Conservation (phyloP, 2,329 filamentous ascomycete genomes). For the Zalaria obscura region DNA sequence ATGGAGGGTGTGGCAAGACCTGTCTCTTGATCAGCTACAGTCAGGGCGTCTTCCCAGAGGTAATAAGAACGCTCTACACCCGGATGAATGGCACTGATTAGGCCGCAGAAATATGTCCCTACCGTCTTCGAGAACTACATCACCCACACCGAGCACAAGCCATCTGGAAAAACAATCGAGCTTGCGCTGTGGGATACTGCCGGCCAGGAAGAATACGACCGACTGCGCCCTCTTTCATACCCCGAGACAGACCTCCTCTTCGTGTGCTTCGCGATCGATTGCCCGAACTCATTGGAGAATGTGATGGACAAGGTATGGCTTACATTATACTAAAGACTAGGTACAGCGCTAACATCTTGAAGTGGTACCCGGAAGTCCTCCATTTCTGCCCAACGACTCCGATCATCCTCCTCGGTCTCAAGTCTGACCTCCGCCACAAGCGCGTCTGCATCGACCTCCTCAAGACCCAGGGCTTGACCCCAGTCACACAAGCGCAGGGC, state of each 20-base stretch:
- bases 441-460: constrained; percentile 96
- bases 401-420: constrained; percentile 87
- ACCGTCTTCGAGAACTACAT: constrained; percentile 99
- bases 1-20: constrained; percentile 96
- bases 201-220: constrained; percentile 96
- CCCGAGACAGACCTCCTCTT: constrained; percentile 96
- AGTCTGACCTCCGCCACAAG: constrained; percentile 91
- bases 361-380: constrained; percentile 99
- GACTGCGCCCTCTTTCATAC: constrained; percentile 87
- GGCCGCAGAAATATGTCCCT: constrained; percentile 86
- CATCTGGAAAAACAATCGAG: constrained; percentile 86
- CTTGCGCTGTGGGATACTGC: constrained; percentile 97
- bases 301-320: constrained; percentile 86
- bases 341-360: constrained; percentile 3
- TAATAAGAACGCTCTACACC: constrained; percentile 27
- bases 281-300: constrained; percentile 94
- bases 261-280: constrained; percentile 98
- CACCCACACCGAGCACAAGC: constrained; percentile 80
- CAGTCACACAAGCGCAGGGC: constrained; percentile 84
- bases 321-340: constrained; percentile 2
- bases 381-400: constrained; percentile 98
- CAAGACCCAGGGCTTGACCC: constrained; percentile 92
- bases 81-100: constrained; percentile 7
- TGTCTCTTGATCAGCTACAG: constrained; percentile 97
- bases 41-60: constrained; percentile 97